Percentiles rank a stretch among this genome's conserved stretches.
Evolutionary conservation across 331 rosid species (phyloP).

Genomic region (Malus hybrid): DNA sequence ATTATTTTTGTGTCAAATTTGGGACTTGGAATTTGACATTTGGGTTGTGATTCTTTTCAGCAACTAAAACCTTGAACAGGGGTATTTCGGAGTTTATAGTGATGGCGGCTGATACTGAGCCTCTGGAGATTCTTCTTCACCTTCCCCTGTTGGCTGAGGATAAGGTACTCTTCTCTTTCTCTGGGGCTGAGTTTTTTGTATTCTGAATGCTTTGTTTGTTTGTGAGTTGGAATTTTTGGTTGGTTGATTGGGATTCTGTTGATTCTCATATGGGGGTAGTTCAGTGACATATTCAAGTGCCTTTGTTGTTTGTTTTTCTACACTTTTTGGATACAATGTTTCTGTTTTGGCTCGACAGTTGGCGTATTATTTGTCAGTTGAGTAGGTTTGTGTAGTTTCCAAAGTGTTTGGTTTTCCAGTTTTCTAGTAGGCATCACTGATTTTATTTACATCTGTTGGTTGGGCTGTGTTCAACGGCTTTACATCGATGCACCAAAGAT

Average conservation of each 20-base stretch:
- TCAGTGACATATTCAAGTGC: neutral
- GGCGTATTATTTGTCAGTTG: neutral
- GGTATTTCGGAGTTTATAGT: slow-evolving; percentile 83
- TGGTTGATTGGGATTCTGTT: neutral
- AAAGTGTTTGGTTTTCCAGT: neutral
- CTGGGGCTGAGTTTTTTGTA: neutral
- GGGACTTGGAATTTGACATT: neutral
- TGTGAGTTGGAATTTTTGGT: too few relatives aligned
- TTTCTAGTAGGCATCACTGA: neutral
- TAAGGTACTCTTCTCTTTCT: slow-evolving; percentile 38
- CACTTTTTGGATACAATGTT: neutral
- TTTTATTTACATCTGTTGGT: neutral
- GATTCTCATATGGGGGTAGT: neutral
- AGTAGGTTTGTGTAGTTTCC: neutral
- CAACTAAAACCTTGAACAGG: slow-evolving; percentile 79
- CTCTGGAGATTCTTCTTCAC: slow-evolving; percentile 84
- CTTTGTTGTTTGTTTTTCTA: neutral
- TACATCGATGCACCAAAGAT: neutral
- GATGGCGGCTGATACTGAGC: slow-evolving; percentile 83
- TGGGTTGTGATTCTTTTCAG: slow-evolving; percentile 25
- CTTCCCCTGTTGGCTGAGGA: slow-evolving; percentile 86
- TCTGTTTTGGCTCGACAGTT: neutral
- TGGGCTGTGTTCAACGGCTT: neutral
- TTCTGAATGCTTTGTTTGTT: neutral
- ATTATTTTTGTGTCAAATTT: neutral